Conservation (phyloP, 2,329 filamentous ascomycete species). For the Fonsecaea multimorphosa region DNA sequence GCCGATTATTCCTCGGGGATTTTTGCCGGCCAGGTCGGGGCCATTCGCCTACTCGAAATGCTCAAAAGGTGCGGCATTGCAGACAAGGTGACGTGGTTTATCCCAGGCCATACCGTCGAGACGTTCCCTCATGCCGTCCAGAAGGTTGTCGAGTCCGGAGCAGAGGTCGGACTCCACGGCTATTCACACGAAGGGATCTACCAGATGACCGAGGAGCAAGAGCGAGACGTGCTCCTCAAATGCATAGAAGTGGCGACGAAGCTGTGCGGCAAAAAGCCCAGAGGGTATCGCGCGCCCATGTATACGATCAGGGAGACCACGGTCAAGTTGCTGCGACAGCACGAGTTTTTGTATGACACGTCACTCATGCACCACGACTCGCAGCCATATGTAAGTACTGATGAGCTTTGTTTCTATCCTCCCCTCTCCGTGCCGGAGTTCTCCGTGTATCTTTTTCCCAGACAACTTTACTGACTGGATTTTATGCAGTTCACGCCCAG, state of each 20-base stretch:
- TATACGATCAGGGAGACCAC: slow-evolving; percentile 50
- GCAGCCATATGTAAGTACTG: slow-evolving; percentile 43
- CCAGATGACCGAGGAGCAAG: slow-evolving; percentile 74
- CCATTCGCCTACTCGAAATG: slow-evolving; percentile 56
- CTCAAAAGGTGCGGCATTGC: slow-evolving; percentile 53
- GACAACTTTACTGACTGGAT: neutral
- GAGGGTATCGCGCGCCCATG: slow-evolving; percentile 48
- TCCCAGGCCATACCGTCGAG: slow-evolving; percentile 58
- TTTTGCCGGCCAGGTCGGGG: slow-evolving; percentile 59
- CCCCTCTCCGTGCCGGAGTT: neutral
- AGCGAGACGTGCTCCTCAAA: slow-evolving; percentile 74
- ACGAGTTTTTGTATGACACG: slow-evolving; percentile 52
- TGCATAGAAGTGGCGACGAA: slow-evolving; percentile 73
- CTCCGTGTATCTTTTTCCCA: neutral
- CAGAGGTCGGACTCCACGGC: slow-evolving; percentile 63
- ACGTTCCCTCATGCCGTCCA: slow-evolving; percentile 49
- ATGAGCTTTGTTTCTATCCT: neutral
- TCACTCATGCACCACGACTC: slow-evolving; percentile 53
- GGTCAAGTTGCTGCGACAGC: slow-evolving; percentile 49
- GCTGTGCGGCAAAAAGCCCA: slow-evolving; percentile 72
- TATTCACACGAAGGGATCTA: slow-evolving; percentile 75
- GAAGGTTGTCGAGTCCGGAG: slow-evolving; percentile 30
- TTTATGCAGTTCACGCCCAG: slow-evolving; percentile 45
- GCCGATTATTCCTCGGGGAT: slow-evolving; percentile 59
- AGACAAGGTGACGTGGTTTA: slow-evolving; percentile 57